Percentiles rank a stretch among this genome's conserved stretches.
phyloP scores from a whole-genome alignment of 164 flowering plant genomes.

The Magnolia kwangsiensis region DNA sequence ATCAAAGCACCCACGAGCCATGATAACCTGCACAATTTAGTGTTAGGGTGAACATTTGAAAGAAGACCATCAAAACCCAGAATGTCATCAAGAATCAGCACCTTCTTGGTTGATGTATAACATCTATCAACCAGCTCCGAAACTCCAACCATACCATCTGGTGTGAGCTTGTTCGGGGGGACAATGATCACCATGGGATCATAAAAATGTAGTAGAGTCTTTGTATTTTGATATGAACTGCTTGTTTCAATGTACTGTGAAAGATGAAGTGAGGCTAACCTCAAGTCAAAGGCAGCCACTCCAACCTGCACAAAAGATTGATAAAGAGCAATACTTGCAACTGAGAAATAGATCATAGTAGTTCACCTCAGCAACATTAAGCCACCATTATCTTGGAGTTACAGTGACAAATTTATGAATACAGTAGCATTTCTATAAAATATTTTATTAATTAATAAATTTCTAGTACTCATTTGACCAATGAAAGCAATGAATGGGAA shows the following conservation, averaged over 20 bases:
- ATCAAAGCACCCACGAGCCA: slow-evolving; percentile 94
- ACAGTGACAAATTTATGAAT: not conserved
- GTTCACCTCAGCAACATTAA: not conserved
- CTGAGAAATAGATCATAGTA: not conserved
- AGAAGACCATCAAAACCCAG: not conserved
- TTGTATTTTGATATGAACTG: slow-evolving; percentile 89
- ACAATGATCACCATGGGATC: slow-evolving; percentile 86
- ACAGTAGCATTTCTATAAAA: not conserved
- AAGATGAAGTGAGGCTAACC: slow-evolving; percentile 91
- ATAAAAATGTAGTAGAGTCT: slow-evolving; percentile 82
- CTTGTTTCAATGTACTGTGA: slow-evolving; percentile 98
- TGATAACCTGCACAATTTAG: slow-evolving; percentile 49
- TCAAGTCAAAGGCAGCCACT: slow-evolving; percentile 91
- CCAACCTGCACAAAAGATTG: slow-evolving; percentile 60
- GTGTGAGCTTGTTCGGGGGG: slow-evolving; percentile 82
- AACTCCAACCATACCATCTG: slow-evolving; percentile 94
- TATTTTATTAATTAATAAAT: too few relatives aligned
- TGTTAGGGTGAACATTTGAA: not conserved
- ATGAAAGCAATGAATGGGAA: not conserved
- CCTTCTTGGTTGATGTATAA: slow-evolving; percentile 72
- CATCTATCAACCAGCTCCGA: slow-evolving; percentile 71
- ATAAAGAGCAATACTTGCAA: not conserved
- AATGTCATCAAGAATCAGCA: slow-evolving; percentile 14
- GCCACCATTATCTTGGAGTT: not conserved
- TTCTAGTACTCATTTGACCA: not conserved